Evolutionary conservation across 129 eudicot genomes (phyloP), one percentile per base, ranked within the genome.

Genomic region (Artemisia annua): DNA sequence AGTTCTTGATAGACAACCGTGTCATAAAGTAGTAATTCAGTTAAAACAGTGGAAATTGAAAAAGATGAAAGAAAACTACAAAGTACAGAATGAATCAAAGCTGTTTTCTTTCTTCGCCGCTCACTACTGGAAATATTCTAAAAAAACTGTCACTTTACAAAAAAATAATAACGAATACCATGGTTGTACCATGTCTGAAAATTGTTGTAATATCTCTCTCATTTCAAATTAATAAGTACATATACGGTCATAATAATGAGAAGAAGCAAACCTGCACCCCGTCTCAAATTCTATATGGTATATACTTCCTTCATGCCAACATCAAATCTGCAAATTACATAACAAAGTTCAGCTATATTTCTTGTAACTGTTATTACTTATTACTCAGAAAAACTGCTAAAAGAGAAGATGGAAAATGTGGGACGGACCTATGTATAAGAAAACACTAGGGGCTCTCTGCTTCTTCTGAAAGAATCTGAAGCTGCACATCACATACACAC

Each of bases 201-300:
- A 39, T 39, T 39, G 10, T 39, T 39, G 46, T 39, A 5, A 39
- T 39, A 39, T 39, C 46, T 75, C 60, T 56, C 80, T 56, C 67
- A 56, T 46, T 56, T 44, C 20, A 61, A 15, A 52, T 50, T 62
- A 28, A 62, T 13, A 6, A 74, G 62, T 48, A 48, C 49, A 26
- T 14, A 22, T 49, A 39, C 17, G 44, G 56, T 20, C 66, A 76
- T 56, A 59, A 39, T 58, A 55, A 44, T 75, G 43, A 75, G 43
- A 67, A 75, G 20, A 56, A 71, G 20, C 59, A 56, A 75, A 53
- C 64, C 70, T 60, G 70, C 61, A 77, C 65, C n/a, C 17, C 74
- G 11, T 69, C 66, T 69, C 69, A 67, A 67, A 24, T 58, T 61
- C 71, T 69, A 69, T 35, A 61, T 17, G 19, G 50, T 57, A 65